A percentile compares a stretch with the other conserved stretches of the same genome.
These are phyloP conservation scores for Caloboletus firmus DNA, from an alignment of 1,284 basidiomycete genomes.

Conservation along the genomic window DNA sequence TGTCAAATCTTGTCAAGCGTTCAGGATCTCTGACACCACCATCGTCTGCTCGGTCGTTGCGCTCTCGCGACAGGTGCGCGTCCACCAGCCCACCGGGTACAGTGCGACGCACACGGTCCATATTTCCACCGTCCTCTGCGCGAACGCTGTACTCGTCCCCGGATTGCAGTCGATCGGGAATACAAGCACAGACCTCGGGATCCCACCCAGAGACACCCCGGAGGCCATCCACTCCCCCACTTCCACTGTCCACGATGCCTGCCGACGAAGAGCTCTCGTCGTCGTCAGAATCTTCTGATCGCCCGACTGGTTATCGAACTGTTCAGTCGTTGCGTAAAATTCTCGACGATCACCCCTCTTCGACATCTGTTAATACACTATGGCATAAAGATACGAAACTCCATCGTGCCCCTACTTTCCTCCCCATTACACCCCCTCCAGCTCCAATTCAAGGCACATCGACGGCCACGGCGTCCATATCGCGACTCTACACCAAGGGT, in stretches of 20 bases:
- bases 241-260: conserved; percentile 48
- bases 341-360: conserved; percentile 53
- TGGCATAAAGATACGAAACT: conserved; percentile 14
- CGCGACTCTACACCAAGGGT: conserved; percentile 70
- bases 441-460: conserved; percentile 56
- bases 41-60: conserved; percentile 32
- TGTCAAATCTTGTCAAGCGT: conserved; percentile 50
- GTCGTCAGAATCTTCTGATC: conserved; percentile 45
- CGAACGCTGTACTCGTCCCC: conserved; percentile 11
- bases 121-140: conserved; percentile 12
- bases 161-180: conserved; percentile 13
- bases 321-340: conserved; percentile 67
- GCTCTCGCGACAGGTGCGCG: conserved; percentile 20
- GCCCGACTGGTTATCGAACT: conserved; percentile 56
- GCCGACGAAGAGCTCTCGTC: conserved; percentile 55
- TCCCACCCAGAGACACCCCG: conserved; percentile 43
- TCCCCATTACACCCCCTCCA: conserved; percentile 49
- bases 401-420: conserved; percentile 27
- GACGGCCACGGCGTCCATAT: conserved; percentile 71
- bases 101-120: conserved; percentile 8
- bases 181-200: conserved; percentile 15
- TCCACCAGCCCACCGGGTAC: conserved; percentile 26
- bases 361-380: conserved; percentile 22
- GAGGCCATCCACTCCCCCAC: conserved; percentile 22
- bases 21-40: conserved; percentile 37